Conservation (phyloP, 345 rosid genomes). For the Lepidium didymum region DNA sequence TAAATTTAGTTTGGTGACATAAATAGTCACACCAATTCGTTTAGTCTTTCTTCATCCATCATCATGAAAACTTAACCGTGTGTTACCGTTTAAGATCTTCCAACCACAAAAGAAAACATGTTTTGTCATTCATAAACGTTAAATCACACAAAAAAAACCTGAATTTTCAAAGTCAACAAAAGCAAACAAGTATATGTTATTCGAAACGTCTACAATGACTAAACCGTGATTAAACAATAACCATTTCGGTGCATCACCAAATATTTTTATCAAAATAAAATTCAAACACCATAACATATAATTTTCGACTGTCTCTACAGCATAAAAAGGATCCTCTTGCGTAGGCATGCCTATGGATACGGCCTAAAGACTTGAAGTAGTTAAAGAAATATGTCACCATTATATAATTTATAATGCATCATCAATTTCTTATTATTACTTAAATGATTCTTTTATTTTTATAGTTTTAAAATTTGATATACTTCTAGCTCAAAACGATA, state of each 20-base stretch:
- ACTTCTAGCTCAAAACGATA: not conserved
- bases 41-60: too few relatives aligned
- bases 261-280: not conserved
- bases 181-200: too few relatives aligned
- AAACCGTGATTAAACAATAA: not conserved
- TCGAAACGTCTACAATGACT: not conserved
- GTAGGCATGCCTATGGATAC: not conserved
- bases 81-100: too few relatives aligned
- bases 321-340: not conserved
- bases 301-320: not conserved
- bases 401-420: not conserved
- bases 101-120: too few relatives aligned
- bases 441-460: not conserved
- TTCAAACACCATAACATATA: not conserved
- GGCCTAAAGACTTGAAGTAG: not conserved
- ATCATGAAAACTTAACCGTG: too few relatives aligned
- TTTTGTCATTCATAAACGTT: too few relatives aligned
- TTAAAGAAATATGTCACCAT: not conserved
- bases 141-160: too few relatives aligned
- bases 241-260: not conserved
- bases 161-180: too few relatives aligned
- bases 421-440: not conserved
- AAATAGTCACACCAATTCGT: too few relatives aligned
- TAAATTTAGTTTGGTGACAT: too few relatives aligned
- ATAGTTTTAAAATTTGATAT: not conserved